Base-by-base conservation (phyloP, 1,284 basidiomycete genomes). In the Fistulinella cinereoalba region DNA sequence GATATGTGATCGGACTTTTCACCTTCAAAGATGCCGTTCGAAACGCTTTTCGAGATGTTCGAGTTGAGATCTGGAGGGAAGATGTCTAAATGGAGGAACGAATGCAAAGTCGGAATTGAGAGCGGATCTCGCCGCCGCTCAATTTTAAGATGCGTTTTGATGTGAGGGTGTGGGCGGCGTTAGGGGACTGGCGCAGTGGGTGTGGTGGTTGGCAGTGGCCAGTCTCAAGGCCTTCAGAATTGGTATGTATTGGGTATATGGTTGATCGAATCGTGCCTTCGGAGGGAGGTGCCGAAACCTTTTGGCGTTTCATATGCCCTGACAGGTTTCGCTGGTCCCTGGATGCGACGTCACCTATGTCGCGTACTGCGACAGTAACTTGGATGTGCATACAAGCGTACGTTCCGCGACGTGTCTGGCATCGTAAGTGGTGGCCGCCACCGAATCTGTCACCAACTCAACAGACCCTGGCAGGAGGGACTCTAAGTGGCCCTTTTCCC, bases 41-140 rank as follows among this genome's bases (percentile, higher is more conserved):
- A 32, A 32, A 32, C 11, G 16, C 27, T n/a, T 32, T n/a, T 40
- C 37, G 38, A 37, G 43, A 27, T 28, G n/a, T 43, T 54, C 59
- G 51, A 53, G 45, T 50, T 52, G 57, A 62, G 61, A 64, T 60
- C 61, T 55, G 61, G 44, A 41, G 41, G 52, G 21, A 36, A 12
- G 16, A 18, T 21, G 34, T 13, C 11, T 2, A 22, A 11, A 21
- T 9, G 33, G 10, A 3, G 18, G 10, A 1, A 13, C 9, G 19
- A 19, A 29, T 21, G 27, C 31, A 37, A 19, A 27, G 47, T 37
- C 44, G 56, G 45, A 62, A 51, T 43, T 64, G 61, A 59, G 57
- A 42, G 44, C 58, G 62, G 58, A 61, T 64, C 62, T 61, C 60
- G 15, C 59, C 50, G 46, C 4, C 34, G 13, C 22, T 36, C 34